Conservation (phyloP, 2,329 filamentous ascomycete species). For the Atkinsonella hypoxylon region DNA sequence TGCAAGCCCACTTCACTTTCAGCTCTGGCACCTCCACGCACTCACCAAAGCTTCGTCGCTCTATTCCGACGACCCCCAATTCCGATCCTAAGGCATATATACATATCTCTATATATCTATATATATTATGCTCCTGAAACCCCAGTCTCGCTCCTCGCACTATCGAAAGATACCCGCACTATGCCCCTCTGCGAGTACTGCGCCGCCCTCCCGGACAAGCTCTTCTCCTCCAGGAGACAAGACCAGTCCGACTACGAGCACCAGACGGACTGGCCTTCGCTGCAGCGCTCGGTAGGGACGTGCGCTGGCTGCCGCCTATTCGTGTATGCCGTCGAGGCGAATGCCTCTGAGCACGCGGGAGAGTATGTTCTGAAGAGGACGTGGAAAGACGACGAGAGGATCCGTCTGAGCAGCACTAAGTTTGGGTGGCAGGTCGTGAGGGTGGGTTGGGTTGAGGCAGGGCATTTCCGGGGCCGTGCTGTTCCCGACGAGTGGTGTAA, state of each 20-base stretch:
- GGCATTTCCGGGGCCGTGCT: neutral
- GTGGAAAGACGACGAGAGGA: neutral
- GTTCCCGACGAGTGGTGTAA: neutral
- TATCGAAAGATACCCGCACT: too few species aligned
- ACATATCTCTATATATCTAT: too few species aligned
- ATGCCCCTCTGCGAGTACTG: neutral
- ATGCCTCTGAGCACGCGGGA: neutral
- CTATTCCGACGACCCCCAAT: too few species aligned
- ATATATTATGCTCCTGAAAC: too few species aligned
- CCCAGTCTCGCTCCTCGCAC: too few species aligned
- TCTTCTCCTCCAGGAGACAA: neutral
- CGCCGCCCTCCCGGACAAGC: neutral
- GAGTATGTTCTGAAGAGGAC: neutral
- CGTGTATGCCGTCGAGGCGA: neutral
- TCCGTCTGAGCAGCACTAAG: conserved; percentile 1
- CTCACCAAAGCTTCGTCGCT: neutral
- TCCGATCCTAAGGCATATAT: too few species aligned
- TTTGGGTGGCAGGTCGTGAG: conserved; percentile 2
- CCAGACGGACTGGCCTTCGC: neutral
- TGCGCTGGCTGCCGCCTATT: neutral
- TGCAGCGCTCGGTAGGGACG: neutral
- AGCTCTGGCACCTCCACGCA: neutral
- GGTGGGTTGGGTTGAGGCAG: neutral
- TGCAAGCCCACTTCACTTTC: neutral
- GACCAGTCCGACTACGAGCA: conserved; percentile 1